Conservation (phyloP, 2,329 filamentous ascomycete species). For the Daldinia sp. region DNA sequence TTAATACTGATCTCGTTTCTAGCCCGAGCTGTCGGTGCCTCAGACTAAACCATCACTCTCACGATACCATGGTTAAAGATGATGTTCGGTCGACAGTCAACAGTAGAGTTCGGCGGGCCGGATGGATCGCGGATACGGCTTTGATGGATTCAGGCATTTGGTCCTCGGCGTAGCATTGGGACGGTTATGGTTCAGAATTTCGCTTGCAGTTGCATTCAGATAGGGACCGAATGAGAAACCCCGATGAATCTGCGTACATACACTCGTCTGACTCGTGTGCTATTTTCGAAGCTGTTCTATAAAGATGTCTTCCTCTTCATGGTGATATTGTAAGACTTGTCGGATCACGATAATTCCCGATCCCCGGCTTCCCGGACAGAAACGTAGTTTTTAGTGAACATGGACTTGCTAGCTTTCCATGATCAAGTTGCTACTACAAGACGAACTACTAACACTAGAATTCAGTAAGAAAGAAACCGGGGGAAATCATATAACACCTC, state of each 20-base stretch:
- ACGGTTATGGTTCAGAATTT: conserved; percentile 52
- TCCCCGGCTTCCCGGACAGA: background rate
- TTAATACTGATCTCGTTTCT: conserved; percentile 22
- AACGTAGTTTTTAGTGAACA: background rate
- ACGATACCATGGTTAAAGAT: conserved; percentile 52
- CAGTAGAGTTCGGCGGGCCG: conserved; percentile 45
- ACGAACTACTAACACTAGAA: background rate
- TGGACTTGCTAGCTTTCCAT: background rate
- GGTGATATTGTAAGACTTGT: too few species aligned
- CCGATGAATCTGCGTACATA: conserved; percentile 46
- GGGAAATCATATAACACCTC: too few species aligned
- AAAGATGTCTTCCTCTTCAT: background rate
- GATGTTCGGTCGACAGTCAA: conserved; percentile 49
- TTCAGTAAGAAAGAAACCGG: background rate
- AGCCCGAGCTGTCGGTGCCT: conserved; percentile 53
- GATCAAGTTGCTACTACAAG: too few species aligned
- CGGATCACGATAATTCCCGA: background rate
- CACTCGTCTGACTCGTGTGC: conserved; percentile 5
- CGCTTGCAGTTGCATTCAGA: conserved; percentile 50
- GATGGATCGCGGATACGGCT: conserved; percentile 49
- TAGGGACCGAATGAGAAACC: conserved; percentile 50
- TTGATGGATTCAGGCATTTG: conserved; percentile 53
- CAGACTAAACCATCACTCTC: conserved; percentile 52
- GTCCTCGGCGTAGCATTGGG: conserved; percentile 54
- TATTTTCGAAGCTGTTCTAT: background rate